Base-by-base conservation (phyloP, 2,329 filamentous ascomycete species). In the Nemania sp. region DNA sequence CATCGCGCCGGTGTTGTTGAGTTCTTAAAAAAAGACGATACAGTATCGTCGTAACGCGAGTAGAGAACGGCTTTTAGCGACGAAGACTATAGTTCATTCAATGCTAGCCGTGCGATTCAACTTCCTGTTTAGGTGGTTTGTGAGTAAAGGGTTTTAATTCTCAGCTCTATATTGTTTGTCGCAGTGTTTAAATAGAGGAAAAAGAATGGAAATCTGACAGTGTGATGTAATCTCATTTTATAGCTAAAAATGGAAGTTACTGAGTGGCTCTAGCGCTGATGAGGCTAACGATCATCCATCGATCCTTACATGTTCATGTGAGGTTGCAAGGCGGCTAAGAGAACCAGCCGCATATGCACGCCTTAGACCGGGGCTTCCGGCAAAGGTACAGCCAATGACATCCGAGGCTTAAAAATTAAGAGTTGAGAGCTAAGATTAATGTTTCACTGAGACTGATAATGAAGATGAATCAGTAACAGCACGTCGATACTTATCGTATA, bases 151-250 rank as follows among this genome's bases (percentile, higher is more conserved):
- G 11, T 45, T 18, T 4, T 45, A 18, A 5, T 5, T n/a, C 7
- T n/a, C 15, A 15, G 18, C 3, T 45, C 13, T 45, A 45, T 45
- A 45, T 26, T 15, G 45, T 49, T 24, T n/a, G 45, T 49, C 22
- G 20, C 24, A 15, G 5, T 20, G 41, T 5, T 45, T 45, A 20
- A n/a, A 45, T 3, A n/a, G 5, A 15, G n/a, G 15, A 7, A 41
- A 41, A 41, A 41, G 11, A 41, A 41, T 10, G 7, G 8, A 3
- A 11, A 13, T 5, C 8, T 41, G 13, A 41, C 13, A 13, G 13
- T n/a, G 47, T 24, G 24, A 59, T 57, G 35, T 60, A 60, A 64
- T 67, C 55, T 64, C 61, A 64, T 55, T 20, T 54, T 35, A 22
- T n/a, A 41, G 20, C 59, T 20, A 27, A 38, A 66, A 43, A 52